These are phyloP conservation scores for Kurtzmaniella quercitrusa DNA, from an alignment of 1,139 yeast species.

Conservation along the genomic window DNA sequence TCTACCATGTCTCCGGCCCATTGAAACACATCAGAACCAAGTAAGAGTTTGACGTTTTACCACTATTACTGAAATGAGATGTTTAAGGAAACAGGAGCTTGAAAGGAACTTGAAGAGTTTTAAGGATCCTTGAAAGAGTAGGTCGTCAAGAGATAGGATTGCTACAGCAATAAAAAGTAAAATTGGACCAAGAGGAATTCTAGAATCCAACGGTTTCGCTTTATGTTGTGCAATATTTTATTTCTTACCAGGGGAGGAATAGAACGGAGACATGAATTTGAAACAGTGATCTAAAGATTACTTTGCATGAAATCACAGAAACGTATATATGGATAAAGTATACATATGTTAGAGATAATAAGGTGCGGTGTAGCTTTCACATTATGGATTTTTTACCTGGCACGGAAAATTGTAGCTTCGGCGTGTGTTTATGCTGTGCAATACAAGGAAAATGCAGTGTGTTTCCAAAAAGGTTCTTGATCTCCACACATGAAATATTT, in stretches of 20 bases:
- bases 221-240: background rate
- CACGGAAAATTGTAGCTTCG: no score
- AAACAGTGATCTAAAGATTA: background rate
- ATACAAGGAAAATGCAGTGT: no score
- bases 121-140: no score
- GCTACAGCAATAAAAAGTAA: no score
- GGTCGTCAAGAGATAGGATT: no score
- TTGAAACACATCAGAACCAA: constrained; percentile 83
- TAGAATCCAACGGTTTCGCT: no score
- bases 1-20: constrained; percentile 65
- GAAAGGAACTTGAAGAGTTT: background rate
- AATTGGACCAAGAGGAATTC: no score
- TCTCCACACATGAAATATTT: no score
- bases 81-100: background rate
- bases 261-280: background rate
- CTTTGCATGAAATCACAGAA: background rate
- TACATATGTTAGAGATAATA: background rate
- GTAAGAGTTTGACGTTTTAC: constrained; percentile 26
- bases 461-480: no score
- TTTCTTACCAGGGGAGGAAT: background rate
- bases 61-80: background rate
- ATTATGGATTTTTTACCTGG: no score
- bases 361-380: no score
- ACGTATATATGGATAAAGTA: background rate
- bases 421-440: no score